phyloP scores from a whole-genome alignment of 2,329 filamentous ascomycete genomes.

The Monosporascus ibericus region DNA sequence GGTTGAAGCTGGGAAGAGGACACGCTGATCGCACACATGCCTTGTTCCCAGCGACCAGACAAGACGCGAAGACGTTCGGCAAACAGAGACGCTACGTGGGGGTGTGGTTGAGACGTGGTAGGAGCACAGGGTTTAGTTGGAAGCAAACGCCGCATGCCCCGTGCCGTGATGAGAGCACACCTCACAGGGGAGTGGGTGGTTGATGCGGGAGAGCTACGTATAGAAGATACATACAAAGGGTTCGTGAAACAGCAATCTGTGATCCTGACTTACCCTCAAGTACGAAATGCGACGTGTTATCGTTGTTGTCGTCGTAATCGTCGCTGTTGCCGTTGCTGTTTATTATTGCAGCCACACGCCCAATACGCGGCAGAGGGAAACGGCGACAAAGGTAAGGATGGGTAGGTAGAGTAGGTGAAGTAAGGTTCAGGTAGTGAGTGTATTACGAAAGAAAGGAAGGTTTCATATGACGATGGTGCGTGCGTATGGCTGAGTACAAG shows the following conservation, averaged over 20 bases:
- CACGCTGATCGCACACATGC: background rate
- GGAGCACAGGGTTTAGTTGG: too few relatives aligned
- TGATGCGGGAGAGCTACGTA: background rate
- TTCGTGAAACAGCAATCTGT: slow-evolving; percentile 13
- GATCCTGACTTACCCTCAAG: slow-evolving; percentile 15
- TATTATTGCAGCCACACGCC: background rate
- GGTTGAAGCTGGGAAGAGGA: background rate
- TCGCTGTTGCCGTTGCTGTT: too few relatives aligned
- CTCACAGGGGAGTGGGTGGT: too few relatives aligned
- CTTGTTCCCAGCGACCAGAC: background rate
- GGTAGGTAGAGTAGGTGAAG: background rate
- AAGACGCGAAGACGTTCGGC: background rate
- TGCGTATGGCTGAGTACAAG: background rate
- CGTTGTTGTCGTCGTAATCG: too few relatives aligned
- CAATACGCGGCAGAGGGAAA: background rate
- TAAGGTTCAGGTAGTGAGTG: background rate
- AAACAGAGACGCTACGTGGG: too few relatives aligned
- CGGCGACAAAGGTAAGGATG: background rate
- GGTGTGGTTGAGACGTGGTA: too few relatives aligned
- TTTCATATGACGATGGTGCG: background rate
- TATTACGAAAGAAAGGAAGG: background rate
- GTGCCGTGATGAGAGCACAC: too few relatives aligned
- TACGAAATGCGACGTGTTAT: background rate
- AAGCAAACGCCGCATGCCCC: too few relatives aligned
- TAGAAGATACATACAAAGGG: background rate